Conservation (phyloP, 1,139 yeast species). For the Kluyveromyces sp. region DNA sequence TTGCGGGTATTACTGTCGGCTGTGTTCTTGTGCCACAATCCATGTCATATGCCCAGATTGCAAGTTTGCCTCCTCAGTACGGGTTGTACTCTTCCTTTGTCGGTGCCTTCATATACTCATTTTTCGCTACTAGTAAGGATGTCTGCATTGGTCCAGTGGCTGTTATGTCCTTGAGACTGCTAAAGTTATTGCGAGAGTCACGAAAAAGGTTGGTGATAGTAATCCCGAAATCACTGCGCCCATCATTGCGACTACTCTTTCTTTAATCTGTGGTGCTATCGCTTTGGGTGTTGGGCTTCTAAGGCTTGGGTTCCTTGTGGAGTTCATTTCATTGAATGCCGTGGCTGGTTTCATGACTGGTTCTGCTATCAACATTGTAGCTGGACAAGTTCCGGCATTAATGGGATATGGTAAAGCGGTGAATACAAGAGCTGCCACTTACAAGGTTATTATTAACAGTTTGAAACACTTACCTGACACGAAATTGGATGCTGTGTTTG, state of each 20-base stretch:
- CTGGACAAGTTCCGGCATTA: conserved; percentile 81
- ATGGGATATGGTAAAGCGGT: conserved; percentile 66
- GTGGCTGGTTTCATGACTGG: conserved; percentile 96
- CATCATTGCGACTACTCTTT: conserved; percentile 69
- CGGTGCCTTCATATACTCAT: conserved; percentile 81
- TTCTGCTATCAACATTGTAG: conserved; percentile 73
- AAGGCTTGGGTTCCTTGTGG: conserved; percentile 81
- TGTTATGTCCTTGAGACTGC: conserved; percentile 88
- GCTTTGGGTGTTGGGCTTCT: conserved; percentile 76
- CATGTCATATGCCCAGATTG: conserved; percentile 89
- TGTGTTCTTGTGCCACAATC: conserved; percentile 91
- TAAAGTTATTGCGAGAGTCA: conserved; percentile 64
- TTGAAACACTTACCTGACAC: conserved; percentile 64
- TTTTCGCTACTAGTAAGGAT: conserved; percentile 92
- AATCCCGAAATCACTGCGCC: conserved; percentile 39
- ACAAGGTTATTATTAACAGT: conserved; percentile 60
- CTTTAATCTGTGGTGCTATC: conserved; percentile 78
- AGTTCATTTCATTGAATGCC: conserved; percentile 84
- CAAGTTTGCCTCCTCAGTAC: conserved; percentile 71
- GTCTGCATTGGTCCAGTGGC: conserved; percentile 97
- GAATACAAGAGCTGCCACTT: conserved; percentile 67
- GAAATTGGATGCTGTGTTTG: conserved; percentile 80
- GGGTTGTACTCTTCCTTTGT: conserved; percentile 90
- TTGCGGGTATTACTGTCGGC: conserved; percentile 92
- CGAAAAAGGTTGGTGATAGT: conserved; percentile 37